A percentile compares a stretch with the other conserved stretches of the same genome.
Conservation (phyloP, 345 rosid species). For the Hibiscus trionum region DNA sequence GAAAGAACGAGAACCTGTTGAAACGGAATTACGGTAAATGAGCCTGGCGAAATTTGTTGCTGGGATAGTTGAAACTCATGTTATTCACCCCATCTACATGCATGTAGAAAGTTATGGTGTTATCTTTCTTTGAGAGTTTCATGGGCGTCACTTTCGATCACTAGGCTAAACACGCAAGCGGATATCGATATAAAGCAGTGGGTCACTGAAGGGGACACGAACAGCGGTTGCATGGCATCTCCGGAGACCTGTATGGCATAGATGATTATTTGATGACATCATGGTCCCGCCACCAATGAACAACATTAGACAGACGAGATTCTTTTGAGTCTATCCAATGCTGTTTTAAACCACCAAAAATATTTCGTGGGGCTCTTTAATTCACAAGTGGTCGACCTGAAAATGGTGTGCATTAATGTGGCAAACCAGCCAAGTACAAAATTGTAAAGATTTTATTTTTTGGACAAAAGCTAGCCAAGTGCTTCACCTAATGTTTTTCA, state of each 20-base stretch:
- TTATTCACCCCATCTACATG: slow-evolving; percentile 5
- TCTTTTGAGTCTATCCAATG: slow-evolving; percentile 12
- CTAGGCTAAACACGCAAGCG: slow-evolving; percentile 19
- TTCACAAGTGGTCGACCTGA: background rate
- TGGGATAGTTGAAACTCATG: background rate
- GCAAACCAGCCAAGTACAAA: background rate
- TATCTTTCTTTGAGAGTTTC: background rate
- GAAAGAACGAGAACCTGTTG: background rate
- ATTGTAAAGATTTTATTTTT: too few species aligned
- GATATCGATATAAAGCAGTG: slow-evolving; percentile 34
- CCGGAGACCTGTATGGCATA: slow-evolving; percentile 50
- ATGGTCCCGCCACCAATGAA: slow-evolving; percentile 70
- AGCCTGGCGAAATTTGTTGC: background rate
- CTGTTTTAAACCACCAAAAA: background rate
- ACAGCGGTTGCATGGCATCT: slow-evolving; percentile 52
- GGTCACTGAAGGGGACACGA: too few species aligned
- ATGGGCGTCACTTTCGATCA: background rate
- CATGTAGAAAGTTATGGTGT: slow-evolving; percentile 9
- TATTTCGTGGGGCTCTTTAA: background rate
- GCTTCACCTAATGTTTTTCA: background rate
- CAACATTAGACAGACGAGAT: slow-evolving; percentile 21
- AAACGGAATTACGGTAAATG: background rate
- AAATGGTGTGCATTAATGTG: background rate
- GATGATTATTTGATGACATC: too few species aligned
- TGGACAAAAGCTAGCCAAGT: too few species aligned